phyloP scores from a whole-genome alignment of 345 rosid species.

The Dipteronia sinensis region DNA sequence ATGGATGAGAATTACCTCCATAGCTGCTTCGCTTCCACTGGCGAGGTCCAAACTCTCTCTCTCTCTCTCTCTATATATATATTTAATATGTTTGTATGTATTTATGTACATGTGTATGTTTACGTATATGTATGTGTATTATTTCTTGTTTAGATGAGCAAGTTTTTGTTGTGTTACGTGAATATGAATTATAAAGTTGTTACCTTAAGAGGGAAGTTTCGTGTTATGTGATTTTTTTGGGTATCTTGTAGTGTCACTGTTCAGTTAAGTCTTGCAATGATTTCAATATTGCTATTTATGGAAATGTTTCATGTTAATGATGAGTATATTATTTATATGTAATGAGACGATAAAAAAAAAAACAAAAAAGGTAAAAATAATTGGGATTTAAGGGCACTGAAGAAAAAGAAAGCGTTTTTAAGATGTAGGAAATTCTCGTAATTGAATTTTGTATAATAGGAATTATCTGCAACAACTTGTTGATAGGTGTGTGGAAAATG shows the following conservation, averaged over 20 bases:
- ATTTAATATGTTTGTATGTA: background rate
- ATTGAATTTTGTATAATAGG: background rate
- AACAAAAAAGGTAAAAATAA: no score
- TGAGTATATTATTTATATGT: background rate
- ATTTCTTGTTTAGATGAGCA: background rate
- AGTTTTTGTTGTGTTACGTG: background rate
- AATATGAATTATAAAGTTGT: slow-evolving; percentile 4
- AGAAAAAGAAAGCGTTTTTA: background rate
- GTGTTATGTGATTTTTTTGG: background rate
- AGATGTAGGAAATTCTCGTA: background rate
- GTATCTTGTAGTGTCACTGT: background rate
- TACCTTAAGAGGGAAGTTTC: background rate
- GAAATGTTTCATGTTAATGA: background rate
- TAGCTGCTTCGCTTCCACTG: slow-evolving; percentile 64
- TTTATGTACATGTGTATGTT: background rate
- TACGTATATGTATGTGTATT: no score
- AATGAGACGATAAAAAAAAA: background rate
- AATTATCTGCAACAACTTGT: background rate
- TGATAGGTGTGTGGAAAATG: background rate
- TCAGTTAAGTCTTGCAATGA: background rate
- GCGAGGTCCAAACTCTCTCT: slow-evolving; percentile 57
- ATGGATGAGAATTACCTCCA: slow-evolving; percentile 94
- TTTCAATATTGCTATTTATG: slow-evolving; percentile 1
- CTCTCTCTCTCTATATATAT: slow-evolving; percentile 9
- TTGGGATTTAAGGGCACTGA: background rate